Evolutionary conservation across 2,329 filamentous ascomycete genomes (phyloP), one percentile per base, ranked within the genome.

Genomic region (Colletotrichum phormii): DNA sequence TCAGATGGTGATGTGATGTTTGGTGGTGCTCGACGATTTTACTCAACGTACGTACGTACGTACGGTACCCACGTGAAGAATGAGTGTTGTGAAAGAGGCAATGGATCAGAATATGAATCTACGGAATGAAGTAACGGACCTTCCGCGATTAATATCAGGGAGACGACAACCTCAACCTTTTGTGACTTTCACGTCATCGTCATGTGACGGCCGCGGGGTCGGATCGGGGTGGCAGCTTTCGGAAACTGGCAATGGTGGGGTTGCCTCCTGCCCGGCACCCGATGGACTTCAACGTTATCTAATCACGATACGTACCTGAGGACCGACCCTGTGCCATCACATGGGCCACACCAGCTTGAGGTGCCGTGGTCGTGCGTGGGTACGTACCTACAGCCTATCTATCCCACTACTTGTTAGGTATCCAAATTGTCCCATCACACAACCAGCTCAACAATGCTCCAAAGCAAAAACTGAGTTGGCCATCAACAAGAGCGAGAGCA

Each of bases 121-220:
- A 15, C 13, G 46, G 42, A 49, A n/a, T 49, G 18, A 5, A 11
- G 4, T 22, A 8, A 49, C 42, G 42, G 42, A n/a, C 42, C 18
- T n/a, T n/a, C 42, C 42, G 42, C 9, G 18, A 49, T n/a, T 24
- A 12, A 35, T 35, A 51, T 53, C 49, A 7, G 22, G 12, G n/a
- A 22, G 46, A 63, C 29, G 31, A 53, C 42, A 49, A 49, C 33
- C 5, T 26, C 46, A 31, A 58, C 46, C 18, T 64, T 46, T 61
- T 63, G 29, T 65, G 49, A 42, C 54, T 49, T 65, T 64, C 71
- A 71, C 55, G 71, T 73, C 71, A 72, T 71, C 46, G 49, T 73
- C 71, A 73, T 73, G 71, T 73, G 71, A 73, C 61, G 61, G 42
- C 64, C 71, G 66, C 67, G 67, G 66, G 66, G 71, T 62, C 66